Conservation (phyloP, 257 asterid species). For the Agastache rugosa region DNA sequence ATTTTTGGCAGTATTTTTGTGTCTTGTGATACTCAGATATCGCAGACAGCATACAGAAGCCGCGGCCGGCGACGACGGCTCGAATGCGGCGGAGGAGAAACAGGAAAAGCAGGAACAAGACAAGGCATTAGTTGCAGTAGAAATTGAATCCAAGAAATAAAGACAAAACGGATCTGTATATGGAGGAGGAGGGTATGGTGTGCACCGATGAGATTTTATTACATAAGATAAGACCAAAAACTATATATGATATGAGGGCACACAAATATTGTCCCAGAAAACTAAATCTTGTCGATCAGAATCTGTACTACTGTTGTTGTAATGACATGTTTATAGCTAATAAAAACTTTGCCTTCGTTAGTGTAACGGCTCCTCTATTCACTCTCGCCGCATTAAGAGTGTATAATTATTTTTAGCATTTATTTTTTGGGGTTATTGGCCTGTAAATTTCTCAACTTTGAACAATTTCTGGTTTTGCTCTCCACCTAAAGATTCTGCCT, state of each 20-base stretch:
- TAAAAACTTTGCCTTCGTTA: neutral
- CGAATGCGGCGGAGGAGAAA: slow-evolving; percentile 20
- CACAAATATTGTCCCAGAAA: neutral
- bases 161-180: neutral
- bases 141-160: slow-evolving; percentile 41
- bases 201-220: too few relatives aligned
- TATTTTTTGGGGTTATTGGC: too few relatives aligned
- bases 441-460: too few relatives aligned
- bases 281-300: neutral
- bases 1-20: slow-evolving; percentile 77
- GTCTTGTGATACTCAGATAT: slow-evolving; percentile 78
- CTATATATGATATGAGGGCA: too few relatives aligned
- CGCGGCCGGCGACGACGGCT: slow-evolving; percentile 45
- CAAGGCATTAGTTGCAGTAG: slow-evolving; percentile 61
- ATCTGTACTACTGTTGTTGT: neutral
- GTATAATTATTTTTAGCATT: too few relatives aligned
- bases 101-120: slow-evolving; percentile 21
- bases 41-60: slow-evolving; percentile 56
- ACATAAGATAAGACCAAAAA: too few relatives aligned
- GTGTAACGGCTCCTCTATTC: too few relatives aligned
- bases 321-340: slow-evolving; percentile 22
- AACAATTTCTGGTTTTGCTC: too few relatives aligned
- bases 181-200: too few relatives aligned
- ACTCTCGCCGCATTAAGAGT: too few relatives aligned
- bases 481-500: too few relatives aligned